A percentile compares a stretch with the other conserved stretches of the same genome.
Conservation (phyloP, 2,329 filamentous ascomycete species). For the Phoma sp. region DNA sequence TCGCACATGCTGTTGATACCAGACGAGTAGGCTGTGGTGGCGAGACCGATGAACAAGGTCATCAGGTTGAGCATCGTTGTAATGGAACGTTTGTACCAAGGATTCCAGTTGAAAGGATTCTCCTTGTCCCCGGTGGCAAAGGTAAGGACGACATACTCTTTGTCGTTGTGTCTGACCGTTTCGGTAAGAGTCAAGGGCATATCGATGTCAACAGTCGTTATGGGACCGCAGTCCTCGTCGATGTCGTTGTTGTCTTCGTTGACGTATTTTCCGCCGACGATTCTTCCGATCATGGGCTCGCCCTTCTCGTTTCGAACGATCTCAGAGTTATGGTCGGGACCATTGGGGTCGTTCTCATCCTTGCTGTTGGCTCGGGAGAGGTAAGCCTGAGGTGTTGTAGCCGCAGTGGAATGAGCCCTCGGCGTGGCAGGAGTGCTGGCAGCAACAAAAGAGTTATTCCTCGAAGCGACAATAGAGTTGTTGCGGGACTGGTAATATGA, state of each 20-base stretch:
- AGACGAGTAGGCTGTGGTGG: slow-evolving; percentile 35
- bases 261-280: slow-evolving; percentile 33
- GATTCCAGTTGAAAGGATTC: slow-evolving; percentile 39
- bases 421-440: slow-evolving; percentile 13
- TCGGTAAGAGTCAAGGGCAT: slow-evolving; percentile 37
- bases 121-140: slow-evolving; percentile 35
- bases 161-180: slow-evolving; percentile 32
- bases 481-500: slow-evolving; percentile 12
- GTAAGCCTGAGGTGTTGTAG: slow-evolving; percentile 17
- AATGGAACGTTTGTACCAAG: slow-evolving; percentile 37
- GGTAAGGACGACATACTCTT: slow-evolving; percentile 34
- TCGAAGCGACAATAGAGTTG: slow-evolving; percentile 4
- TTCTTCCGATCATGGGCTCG: slow-evolving; percentile 28
- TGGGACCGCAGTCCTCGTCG: slow-evolving; percentile 31
- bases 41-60: slow-evolving; percentile 37
- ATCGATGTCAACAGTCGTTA: slow-evolving; percentile 35
- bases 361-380: slow-evolving; percentile 18
- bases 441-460: slow-evolving; percentile 9
- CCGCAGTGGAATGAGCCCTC: slow-evolving; percentile 15
- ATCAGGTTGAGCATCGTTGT: slow-evolving; percentile 37
- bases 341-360: slow-evolving; percentile 5
- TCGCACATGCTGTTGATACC: slow-evolving; percentile 36
- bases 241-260: slow-evolving; percentile 29
- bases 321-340: slow-evolving; percentile 21
- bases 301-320: slow-evolving; percentile 31